These are phyloP conservation scores for Scedosporium aurantiacum DNA, from an alignment of 2,329 filamentous ascomycete species.

Conservation along the genomic window DNA sequence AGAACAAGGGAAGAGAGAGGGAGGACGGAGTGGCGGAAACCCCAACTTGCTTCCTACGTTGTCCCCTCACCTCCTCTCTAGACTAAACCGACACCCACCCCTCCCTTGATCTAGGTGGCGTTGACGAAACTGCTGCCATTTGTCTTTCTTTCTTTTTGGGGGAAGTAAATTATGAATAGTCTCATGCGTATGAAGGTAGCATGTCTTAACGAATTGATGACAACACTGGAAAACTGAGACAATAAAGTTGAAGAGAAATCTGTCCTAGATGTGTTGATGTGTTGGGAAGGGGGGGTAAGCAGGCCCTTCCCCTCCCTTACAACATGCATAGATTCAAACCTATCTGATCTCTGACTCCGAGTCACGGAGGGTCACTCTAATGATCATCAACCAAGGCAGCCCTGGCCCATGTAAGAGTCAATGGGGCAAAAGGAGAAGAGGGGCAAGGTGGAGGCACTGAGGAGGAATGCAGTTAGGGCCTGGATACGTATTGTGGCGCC, in stretches of 20 bases:
- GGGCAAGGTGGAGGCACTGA: neutral
- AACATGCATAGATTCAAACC: too few relatives aligned
- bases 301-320: too few relatives aligned
- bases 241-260: neutral
- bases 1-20: neutral
- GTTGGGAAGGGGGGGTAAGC: too few relatives aligned
- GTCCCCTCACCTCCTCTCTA: neutral
- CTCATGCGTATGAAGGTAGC: conserved; percentile 5
- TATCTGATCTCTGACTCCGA: too few relatives aligned
- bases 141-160: neutral
- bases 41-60: neutral
- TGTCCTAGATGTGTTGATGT: too few relatives aligned
- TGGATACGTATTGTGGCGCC: neutral
- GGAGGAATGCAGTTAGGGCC: neutral
- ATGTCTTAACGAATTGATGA: conserved; percentile 7
- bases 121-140: neutral
- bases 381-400: too few relatives aligned
- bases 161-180: neutral
- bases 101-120: neutral
- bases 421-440: neutral
- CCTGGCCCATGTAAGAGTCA: neutral
- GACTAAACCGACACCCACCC: neutral
- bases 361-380: too few relatives aligned
- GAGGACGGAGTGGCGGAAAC: neutral
- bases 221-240: neutral